Evolutionary conservation across 176 grass and related monocot genomes (phyloP), one percentile per base, ranked within the genome.

Genomic region (Oryza rufipogon): DNA sequence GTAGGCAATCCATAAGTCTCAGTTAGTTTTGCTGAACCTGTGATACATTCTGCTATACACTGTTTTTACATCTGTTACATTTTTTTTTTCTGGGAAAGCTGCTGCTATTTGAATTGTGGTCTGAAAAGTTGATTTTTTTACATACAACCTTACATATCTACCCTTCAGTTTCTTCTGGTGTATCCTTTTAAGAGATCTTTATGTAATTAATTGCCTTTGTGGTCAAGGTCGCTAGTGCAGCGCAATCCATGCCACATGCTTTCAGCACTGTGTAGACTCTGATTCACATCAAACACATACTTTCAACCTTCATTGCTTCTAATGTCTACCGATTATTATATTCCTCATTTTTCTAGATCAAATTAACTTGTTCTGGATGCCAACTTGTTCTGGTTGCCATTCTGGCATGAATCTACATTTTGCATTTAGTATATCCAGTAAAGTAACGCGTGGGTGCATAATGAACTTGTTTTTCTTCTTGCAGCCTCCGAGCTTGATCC

Each of bases 401-500:
- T 26, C 10, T 20, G 68, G 14, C 25, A 88, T 63, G 36, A 61
- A 28, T 26, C 69, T 82, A 66, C 23, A 45, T 36, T 80, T 36
- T 75, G 22, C 48, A 65, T 4, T 12, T 73, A 17, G 51, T 66
- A 12, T 89, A 81, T 44, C 42, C 42, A 52, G 41, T 76, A 64
- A 76, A 63, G 28, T 77, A 66, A 77, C 56, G 10, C 13, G 39
- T 49, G 64, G 66, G n/a, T 14, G 23, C 30, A 65, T 68, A 56
- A 73, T 73, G 32, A 32, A 54, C 63, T 78, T 64, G 34, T 58
- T 58, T 25, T 76, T 67, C 28, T n/a, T 36, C 23, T 81, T 83
- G 79, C 78, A 94, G 88, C 92, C 32, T 84, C 78, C 66, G 68
- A 69, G 56, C 89, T 97, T 76, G 94, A 97, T 85, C 92, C 94